These are phyloP conservation scores for Globisporangium paddicum DNA, from an alignment of 352 stramenopile species.

Conservation along the genomic window DNA sequence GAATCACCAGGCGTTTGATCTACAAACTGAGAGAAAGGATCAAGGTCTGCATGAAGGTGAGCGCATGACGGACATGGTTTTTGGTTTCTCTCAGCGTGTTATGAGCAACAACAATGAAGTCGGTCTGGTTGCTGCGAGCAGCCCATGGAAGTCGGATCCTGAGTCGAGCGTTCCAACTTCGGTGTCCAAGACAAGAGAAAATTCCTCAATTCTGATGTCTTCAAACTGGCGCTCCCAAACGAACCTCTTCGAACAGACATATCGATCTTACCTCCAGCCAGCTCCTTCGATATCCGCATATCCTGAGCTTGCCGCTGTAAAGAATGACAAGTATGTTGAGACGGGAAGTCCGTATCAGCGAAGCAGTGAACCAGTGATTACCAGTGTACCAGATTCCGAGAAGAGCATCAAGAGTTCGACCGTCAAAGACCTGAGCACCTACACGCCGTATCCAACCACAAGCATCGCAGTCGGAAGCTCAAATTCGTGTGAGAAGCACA, in stretches of 20 bases:
- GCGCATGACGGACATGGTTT: not conserved
- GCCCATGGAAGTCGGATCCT: not conserved
- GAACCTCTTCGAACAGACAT: not conserved
- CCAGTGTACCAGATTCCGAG: not conserved
- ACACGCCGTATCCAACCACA: not conserved
- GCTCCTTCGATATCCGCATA: not conserved
- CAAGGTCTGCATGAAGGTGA: not conserved
- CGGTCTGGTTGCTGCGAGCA: not conserved
- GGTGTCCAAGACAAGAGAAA: not conserved
- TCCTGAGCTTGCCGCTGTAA: not conserved
- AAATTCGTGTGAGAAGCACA: slow-evolving; percentile 42
- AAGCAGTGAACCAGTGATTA: not conserved
- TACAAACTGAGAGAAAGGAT: not conserved
- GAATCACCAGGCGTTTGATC: not conserved
- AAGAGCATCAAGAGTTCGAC: not conserved
- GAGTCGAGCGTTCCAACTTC: not conserved
- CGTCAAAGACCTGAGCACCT: not conserved
- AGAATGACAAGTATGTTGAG: not conserved
- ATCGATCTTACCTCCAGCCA: not conserved
- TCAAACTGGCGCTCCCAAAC: not conserved
- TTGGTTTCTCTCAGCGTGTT: not conserved
- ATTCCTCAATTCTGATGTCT: not conserved
- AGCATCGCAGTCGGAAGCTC: not conserved
- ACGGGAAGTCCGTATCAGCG: not conserved
- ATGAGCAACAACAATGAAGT: not conserved